Percentiles rank a stretch among this genome's conserved stretches.
These are phyloP conservation scores for Neurospora sp. DNA, from an alignment of 495 filamentous ascomycete genomes.

Conservation along the genomic window DNA sequence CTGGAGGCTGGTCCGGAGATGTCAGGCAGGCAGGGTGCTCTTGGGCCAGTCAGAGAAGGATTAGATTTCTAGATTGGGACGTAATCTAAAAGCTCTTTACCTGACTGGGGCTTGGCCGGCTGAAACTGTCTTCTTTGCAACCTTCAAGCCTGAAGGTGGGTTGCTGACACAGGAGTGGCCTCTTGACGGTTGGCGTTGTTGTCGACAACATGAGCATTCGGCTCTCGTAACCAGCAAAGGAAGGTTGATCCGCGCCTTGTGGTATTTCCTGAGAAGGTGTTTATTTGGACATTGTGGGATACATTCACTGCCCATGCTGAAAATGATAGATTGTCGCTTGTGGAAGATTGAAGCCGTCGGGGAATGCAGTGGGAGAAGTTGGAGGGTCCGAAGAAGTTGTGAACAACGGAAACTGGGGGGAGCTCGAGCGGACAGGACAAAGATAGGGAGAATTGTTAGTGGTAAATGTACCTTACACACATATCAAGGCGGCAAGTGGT, in stretches of 20 bases:
- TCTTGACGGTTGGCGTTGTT: conserved; percentile 45
- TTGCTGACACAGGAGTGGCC: conserved; percentile 10
- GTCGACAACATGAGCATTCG: conserved; percentile 39
- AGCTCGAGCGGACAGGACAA: background rate
- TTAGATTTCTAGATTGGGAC: conserved; percentile 17
- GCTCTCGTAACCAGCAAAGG: conserved; percentile 34
- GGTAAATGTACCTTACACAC: background rate
- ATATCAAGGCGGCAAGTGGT: background rate
- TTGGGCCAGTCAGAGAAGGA: conserved; percentile 8
- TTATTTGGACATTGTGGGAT: too few relatives aligned
- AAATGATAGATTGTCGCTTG: too few relatives aligned
- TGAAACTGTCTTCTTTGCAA: conserved; percentile 1
- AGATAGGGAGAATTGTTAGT: background rate
- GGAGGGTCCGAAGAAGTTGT: background rate
- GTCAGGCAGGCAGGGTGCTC: conserved; percentile 6
- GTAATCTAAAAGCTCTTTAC: conserved; percentile 20
- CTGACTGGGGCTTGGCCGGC: conserved; percentile 19
- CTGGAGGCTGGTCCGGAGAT: background rate
- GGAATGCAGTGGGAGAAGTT: background rate
- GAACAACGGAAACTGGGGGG: background rate
- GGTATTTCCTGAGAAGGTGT: conserved; percentile 23
- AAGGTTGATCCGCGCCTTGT: conserved; percentile 11
- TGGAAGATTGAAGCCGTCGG: background rate
- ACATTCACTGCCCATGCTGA: too few relatives aligned
- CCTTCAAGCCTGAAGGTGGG: conserved; percentile 2